Conservation (phyloP, 164 flowering plant genomes). For the Tetracentron sinense region DNA sequence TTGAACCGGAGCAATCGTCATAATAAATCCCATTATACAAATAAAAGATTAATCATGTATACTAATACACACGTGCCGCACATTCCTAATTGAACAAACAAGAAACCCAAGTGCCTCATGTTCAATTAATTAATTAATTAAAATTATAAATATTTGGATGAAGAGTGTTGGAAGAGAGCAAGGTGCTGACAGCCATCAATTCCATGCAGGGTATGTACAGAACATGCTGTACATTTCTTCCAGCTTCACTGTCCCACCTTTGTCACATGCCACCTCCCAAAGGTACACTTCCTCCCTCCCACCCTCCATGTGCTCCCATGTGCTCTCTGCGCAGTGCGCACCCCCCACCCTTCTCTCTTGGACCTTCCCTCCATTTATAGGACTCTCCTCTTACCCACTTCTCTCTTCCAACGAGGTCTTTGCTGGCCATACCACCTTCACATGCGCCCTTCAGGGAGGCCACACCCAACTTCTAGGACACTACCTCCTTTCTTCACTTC, state of each 20-base stretch:
- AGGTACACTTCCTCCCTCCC: slow-evolving; percentile 12
- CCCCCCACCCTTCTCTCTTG: not conserved
- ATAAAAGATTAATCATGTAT: no score
- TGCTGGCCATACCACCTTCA: slow-evolving; percentile 45
- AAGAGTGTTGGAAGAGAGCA: not conserved
- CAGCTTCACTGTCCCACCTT: slow-evolving; percentile 46
- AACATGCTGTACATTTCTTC: slow-evolving; percentile 52
- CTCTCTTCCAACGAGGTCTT: slow-evolving; percentile 14
- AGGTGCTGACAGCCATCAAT: slow-evolving; percentile 9
- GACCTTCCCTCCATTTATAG: no score
- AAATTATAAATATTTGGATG: no score
- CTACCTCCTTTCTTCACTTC: not conserved
- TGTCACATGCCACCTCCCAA: slow-evolving; percentile 42
- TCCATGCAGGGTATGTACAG: slow-evolving; percentile 76
- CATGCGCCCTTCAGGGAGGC: slow-evolving; percentile 45
- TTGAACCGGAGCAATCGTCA: no score
- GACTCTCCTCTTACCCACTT: slow-evolving; percentile 16
- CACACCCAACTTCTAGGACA: slow-evolving; percentile 11
- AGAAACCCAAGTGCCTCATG: no score
- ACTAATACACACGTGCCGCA: no score
- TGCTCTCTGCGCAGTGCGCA: slow-evolving; percentile 7
- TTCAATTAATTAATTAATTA: no score
- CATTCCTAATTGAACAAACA: no score
- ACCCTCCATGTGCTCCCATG: slow-evolving; percentile 36
- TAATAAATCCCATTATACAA: no score